A percentile compares a stretch with the other conserved stretches of the same genome.
Evolutionary conservation across 2,329 filamentous ascomycete species (phyloP).

Genomic region (Arthrobotrys iridis): DNA sequence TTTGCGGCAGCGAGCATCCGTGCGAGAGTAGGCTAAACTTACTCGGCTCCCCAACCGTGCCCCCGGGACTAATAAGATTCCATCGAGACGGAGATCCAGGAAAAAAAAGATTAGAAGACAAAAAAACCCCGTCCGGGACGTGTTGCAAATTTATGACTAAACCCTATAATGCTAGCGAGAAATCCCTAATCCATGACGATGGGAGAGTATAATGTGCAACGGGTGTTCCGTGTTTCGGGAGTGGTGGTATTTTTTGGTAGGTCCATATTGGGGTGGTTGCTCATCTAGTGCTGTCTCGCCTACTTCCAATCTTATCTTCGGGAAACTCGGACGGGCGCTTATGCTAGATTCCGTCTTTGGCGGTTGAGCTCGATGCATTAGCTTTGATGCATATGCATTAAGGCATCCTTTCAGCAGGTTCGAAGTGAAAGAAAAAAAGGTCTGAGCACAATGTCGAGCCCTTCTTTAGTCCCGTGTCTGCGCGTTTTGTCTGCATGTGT

Average conservation of each 20-base stretch:
- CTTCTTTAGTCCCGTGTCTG: constrained; percentile 9
- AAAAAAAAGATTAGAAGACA: background rate
- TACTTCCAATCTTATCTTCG: constrained; percentile 53
- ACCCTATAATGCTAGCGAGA: background rate
- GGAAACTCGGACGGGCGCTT: constrained; percentile 52
- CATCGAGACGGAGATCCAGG: constrained; percentile 32
- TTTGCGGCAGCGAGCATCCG: constrained; percentile 37
- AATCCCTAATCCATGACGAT: constrained; percentile 1
- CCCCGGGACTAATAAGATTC: constrained; percentile 53
- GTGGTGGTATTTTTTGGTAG: constrained; percentile 5
- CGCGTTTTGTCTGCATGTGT: constrained; percentile 18
- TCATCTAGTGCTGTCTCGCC: constrained; percentile 1
- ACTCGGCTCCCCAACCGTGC: constrained; percentile 52
- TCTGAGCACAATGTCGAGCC: constrained; percentile 19
- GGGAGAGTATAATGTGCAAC: background rate
- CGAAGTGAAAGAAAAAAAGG: constrained; percentile 7
- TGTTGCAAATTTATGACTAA: constrained; percentile 33
- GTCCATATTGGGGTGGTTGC: background rate
- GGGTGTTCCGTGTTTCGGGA: constrained; percentile 41
- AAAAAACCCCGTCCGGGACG: constrained; percentile 10
- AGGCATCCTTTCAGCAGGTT: constrained; percentile 22
- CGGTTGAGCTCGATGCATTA: constrained; percentile 32
- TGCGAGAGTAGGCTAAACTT: constrained; percentile 21
- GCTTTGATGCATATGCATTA: constrained; percentile 15
- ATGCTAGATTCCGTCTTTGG: constrained; percentile 47